Percentiles rank a stretch among this genome's conserved stretches.
Evolutionary conservation across 2,329 filamentous ascomycete genomes (phyloP).

Genomic region (Orbilia blumenaviensis): DNA sequence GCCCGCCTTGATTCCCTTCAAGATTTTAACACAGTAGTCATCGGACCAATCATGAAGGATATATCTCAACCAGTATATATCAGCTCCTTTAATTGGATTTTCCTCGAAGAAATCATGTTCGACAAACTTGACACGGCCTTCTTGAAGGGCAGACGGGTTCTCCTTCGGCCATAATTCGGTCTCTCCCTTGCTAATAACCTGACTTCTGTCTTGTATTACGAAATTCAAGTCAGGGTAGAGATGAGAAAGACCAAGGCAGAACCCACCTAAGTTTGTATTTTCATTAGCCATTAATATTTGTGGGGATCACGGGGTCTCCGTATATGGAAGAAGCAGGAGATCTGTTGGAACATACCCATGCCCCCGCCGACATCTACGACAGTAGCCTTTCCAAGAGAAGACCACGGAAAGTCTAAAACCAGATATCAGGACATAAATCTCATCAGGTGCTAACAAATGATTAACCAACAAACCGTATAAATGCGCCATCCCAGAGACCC

Average conservation of each 20-base stretch:
- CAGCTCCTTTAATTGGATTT: slow-evolving; percentile 57
- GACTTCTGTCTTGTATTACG: slow-evolving; percentile 60
- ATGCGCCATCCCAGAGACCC: slow-evolving; percentile 57
- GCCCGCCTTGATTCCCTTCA: slow-evolving; percentile 54
- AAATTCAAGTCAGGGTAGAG: slow-evolving; percentile 60
- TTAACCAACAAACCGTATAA: slow-evolving; percentile 56
- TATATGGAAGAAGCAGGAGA: neutral
- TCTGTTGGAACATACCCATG: slow-evolving; percentile 55
- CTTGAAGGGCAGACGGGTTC: slow-evolving; percentile 55
- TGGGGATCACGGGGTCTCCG: neutral
- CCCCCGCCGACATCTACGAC: slow-evolving; percentile 59
- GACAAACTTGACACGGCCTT: slow-evolving; percentile 32
- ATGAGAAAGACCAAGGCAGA: slow-evolving; percentile 59
- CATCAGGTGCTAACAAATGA: neutral
- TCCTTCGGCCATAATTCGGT: slow-evolving; percentile 58
- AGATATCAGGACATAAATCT: neutral
- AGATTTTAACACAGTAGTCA: slow-evolving; percentile 54
- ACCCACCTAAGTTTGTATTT: slow-evolving; percentile 49
- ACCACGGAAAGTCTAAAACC: slow-evolving; percentile 58
- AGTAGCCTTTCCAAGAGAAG: slow-evolving; percentile 54
- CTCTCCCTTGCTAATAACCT: slow-evolving; percentile 56
- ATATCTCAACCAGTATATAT: slow-evolving; percentile 56
- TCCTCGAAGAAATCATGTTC: slow-evolving; percentile 57
- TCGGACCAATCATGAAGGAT: slow-evolving; percentile 58
- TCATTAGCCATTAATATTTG: neutral